phyloP scores from a whole-genome alignment of 2,329 filamentous ascomycete species.

The Trichoderma gracile region DNA sequence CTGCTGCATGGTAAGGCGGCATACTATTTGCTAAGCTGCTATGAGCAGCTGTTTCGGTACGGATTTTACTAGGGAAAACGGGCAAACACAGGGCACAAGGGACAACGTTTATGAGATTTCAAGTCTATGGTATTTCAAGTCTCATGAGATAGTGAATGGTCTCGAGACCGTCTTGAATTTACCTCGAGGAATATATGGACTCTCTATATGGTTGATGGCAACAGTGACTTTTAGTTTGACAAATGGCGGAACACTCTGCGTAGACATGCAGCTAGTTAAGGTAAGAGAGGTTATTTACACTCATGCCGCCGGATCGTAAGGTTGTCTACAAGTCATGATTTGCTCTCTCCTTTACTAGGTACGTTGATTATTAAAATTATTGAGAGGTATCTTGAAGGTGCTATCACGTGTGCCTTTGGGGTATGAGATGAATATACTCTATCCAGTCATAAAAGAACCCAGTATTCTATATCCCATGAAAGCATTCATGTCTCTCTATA shows the following conservation, averaged over 20 bases:
- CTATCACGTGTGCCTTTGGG: too few species aligned
- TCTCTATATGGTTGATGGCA: not conserved
- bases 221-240: not conserved
- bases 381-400: too few species aligned
- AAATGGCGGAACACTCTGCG: not conserved
- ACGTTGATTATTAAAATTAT: too few species aligned
- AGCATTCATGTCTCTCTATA: too few species aligned
- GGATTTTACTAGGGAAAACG: not conserved
- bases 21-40: not conserved
- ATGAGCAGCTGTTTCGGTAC: not conserved
- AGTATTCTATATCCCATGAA: too few species aligned
- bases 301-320: too few species aligned
- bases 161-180: conserved; percentile 1
- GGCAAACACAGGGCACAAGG: not conserved
- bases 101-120: not conserved
- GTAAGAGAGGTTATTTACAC: too few species aligned
- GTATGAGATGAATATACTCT: too few species aligned
- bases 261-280: too few species aligned
- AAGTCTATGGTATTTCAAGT: not conserved
- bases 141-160: not conserved
- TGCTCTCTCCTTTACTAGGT: too few species aligned
- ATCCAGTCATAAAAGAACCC: too few species aligned
- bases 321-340: not conserved
- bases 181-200: not conserved
- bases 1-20: not conserved